phyloP scores from a whole-genome alignment of 495 filamentous ascomycete species.

The Hypoxylon intermedium region DNA sequence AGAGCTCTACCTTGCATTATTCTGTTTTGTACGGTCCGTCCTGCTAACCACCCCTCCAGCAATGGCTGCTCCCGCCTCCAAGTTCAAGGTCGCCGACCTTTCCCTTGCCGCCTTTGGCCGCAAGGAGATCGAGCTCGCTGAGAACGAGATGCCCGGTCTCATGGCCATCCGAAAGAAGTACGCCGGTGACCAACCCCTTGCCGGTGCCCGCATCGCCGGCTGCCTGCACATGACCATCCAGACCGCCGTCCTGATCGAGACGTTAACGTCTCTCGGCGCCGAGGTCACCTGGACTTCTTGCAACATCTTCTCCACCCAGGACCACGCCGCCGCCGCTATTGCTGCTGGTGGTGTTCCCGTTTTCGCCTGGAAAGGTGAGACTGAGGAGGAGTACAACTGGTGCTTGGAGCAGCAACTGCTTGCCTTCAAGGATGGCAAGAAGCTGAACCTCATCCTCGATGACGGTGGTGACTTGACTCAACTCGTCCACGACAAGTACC shows the following conservation, averaged over 20 bases:
- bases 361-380: slow-evolving; percentile 99
- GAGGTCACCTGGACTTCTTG: slow-evolving; percentile 98
- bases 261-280: slow-evolving; percentile 88
- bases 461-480: slow-evolving; percentile 97
- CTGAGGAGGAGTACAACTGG: slow-evolving; percentile 99
- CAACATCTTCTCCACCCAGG: slow-evolving; percentile 99
- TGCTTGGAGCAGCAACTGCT: slow-evolving; percentile 97
- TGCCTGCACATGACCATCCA: slow-evolving; percentile 99
- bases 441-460: slow-evolving; percentile 97
- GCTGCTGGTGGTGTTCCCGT: slow-evolving; percentile 93
- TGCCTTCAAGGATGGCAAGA: slow-evolving; percentile 96
- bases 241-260: slow-evolving; percentile 98
- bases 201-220: slow-evolving; percentile 88
- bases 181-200: slow-evolving; percentile 87
- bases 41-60: slow-evolving; percentile 24
- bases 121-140: slow-evolving; percentile 97
- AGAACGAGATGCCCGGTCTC: slow-evolving; percentile 98
- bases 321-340: slow-evolving; percentile 97
- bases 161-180: slow-evolving; percentile 96
- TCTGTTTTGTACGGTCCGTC: background rate
- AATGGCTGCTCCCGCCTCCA: slow-evolving; percentile 83
- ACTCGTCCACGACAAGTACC: slow-evolving; percentile 97
- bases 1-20: background rate
- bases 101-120: slow-evolving; percentile 97
- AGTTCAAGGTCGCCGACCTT: slow-evolving; percentile 98